phyloP scores from a whole-genome alignment of 2,329 filamentous ascomycete species.

The Penicillium sp. region DNA sequence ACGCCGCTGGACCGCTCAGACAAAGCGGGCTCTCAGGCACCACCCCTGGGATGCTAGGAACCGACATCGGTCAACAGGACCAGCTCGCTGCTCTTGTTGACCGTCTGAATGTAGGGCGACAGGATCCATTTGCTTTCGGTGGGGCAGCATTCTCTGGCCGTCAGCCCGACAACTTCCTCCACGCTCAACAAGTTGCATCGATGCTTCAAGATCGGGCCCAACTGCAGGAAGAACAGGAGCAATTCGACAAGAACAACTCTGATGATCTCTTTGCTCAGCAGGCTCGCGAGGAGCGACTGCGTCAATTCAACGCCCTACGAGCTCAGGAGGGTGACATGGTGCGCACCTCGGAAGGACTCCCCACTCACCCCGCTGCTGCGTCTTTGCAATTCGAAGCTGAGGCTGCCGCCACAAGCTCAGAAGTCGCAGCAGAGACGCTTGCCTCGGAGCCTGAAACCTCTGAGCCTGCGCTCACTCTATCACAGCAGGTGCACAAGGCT shows the following conservation, averaged over 20 bases:
- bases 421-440: slow-evolving; percentile 25
- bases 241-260: slow-evolving; percentile 47
- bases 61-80: slow-evolving; percentile 64
- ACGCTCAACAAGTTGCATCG: slow-evolving; percentile 57
- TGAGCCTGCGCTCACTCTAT: slow-evolving; percentile 65
- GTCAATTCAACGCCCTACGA: slow-evolving; percentile 78
- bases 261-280: slow-evolving; percentile 51
- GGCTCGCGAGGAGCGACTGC: slow-evolving; percentile 64
- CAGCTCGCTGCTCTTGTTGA: slow-evolving; percentile 65
- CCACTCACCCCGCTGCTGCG: slow-evolving; percentile 39
- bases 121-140: slow-evolving; percentile 49
- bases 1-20: slow-evolving; percentile 47
- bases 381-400: slow-evolving; percentile 30
- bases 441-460: slow-evolving; percentile 23
- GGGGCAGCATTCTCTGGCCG: slow-evolving; percentile 46
- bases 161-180: slow-evolving; percentile 47
- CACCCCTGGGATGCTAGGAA: slow-evolving; percentile 43
- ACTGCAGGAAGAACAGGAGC: slow-evolving; percentile 60
- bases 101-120: slow-evolving; percentile 60
- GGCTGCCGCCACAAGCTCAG: slow-evolving; percentile 14
- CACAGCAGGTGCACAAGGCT: slow-evolving; percentile 81
- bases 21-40: slow-evolving; percentile 42
- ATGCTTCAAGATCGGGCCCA: slow-evolving; percentile 62
- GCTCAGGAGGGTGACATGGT: slow-evolving; percentile 63
- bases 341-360: slow-evolving; percentile 40